Percentiles rank a stretch among this genome's conserved stretches.
Evolutionary conservation across 768 basidiomycete genomes (phyloP).

Genomic region (Panaeolus papilionaceus): DNA sequence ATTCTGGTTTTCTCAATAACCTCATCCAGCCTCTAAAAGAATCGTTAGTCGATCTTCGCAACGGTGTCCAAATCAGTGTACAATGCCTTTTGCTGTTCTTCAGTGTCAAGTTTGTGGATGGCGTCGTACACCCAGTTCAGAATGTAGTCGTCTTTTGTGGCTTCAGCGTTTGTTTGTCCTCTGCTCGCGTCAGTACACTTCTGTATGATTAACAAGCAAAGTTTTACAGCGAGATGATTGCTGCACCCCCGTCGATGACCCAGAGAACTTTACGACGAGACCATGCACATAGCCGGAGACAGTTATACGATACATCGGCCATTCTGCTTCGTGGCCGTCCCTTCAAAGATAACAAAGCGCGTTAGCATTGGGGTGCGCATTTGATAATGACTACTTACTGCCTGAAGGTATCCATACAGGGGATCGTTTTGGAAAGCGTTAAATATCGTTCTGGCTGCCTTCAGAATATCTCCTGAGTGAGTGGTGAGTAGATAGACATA

Average conservation of each 20-base stretch:
- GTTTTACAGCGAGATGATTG: conserved; percentile 5
- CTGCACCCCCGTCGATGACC: conserved; percentile 7
- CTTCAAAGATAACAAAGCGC: neutral
- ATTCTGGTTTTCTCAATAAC: conserved; percentile 25
- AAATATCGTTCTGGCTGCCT: neutral
- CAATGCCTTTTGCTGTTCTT: conserved; percentile 26
- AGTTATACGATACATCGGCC: neutral
- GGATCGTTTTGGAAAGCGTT: conserved; percentile 9
- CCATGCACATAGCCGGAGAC: neutral
- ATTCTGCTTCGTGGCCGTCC: neutral
- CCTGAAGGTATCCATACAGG: neutral
- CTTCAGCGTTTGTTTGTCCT: neutral
- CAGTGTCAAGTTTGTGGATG: conserved; percentile 9
- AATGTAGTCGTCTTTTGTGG: neutral
- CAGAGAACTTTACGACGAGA: conserved; percentile 8
- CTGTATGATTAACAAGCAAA: neutral
- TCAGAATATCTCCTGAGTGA: neutral
- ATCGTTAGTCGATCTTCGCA: neutral
- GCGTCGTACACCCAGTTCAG: neutral
- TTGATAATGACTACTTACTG: neutral
- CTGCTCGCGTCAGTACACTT: neutral
- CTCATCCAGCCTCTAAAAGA: conserved; percentile 27
- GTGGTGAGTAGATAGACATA: neutral
- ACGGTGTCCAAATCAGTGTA: neutral
- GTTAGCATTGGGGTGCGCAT: neutral